phyloP scores from a whole-genome alignment of 495 filamentous ascomycete genomes.

The Choiromyces venosus region DNA sequence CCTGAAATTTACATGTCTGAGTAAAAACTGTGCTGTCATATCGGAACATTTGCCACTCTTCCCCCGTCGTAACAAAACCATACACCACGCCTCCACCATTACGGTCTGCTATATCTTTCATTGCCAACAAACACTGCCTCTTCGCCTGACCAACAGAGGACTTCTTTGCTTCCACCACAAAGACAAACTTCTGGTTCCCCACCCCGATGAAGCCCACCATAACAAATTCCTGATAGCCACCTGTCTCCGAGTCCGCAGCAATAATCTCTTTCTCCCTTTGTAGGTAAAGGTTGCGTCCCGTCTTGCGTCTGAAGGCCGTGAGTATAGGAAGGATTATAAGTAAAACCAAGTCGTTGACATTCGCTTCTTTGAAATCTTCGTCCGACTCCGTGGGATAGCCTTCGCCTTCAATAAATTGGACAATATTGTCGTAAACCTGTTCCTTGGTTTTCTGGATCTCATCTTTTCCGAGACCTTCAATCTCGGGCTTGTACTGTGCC shows the following conservation, averaged over 20 bases:
- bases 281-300: slow-evolving; percentile 13
- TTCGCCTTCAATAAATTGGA: too few relatives aligned
- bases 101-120: slow-evolving; percentile 18
- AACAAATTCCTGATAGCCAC: slow-evolving; percentile 8
- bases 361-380: too few relatives aligned
- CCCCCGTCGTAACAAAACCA: slow-evolving; percentile 17
- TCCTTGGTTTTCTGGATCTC: slow-evolving; percentile 16
- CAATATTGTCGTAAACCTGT: slow-evolving; percentile 9
- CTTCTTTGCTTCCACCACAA: slow-evolving; percentile 22
- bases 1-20: too few relatives aligned
- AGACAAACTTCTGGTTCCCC: slow-evolving; percentile 11
- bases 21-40: too few relatives aligned
- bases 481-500: slow-evolving; percentile 13
- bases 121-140: too few relatives aligned
- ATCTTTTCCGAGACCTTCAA: slow-evolving; percentile 6
- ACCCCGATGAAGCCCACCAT: slow-evolving; percentile 18
- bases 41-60: too few relatives aligned
- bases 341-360: too few relatives aligned
- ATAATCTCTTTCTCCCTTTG: too few relatives aligned
- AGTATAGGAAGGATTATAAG: too few relatives aligned
- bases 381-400: too few relatives aligned
- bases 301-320: slow-evolving; percentile 14
- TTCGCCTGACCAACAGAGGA: slow-evolving; percentile 15
- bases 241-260: slow-evolving; percentile 8
- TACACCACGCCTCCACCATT: slow-evolving; percentile 24